These are phyloP conservation scores for Pichiaceae sp. DNA, from an alignment of 1,139 yeast genomes.

Conservation along the genomic window DNA sequence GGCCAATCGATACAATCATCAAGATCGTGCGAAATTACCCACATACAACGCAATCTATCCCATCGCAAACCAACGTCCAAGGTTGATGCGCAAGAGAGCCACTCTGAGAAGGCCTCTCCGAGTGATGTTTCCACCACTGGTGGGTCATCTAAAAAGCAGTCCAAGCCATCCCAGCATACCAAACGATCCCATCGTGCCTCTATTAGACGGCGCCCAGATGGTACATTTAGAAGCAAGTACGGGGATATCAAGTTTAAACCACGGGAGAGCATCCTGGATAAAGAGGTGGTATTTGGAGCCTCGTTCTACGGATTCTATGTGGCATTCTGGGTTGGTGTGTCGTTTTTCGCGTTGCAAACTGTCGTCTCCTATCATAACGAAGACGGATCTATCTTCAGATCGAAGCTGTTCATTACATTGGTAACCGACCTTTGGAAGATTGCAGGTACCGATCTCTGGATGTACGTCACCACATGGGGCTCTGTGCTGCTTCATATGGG, in stretches of 20 bases:
- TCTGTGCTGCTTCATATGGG: constrained; percentile 47
- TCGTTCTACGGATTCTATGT: constrained; percentile 60
- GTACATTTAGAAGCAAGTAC: constrained; percentile 31
- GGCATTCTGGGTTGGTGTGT: constrained; percentile 60
- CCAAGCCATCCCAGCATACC: too few species aligned
- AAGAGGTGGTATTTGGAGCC: constrained; percentile 24
- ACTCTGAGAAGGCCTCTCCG: too few species aligned
- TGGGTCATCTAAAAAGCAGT: too few species aligned
- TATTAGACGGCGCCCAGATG: constrained; percentile 24
- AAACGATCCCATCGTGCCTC: too few species aligned
- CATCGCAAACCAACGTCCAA: too few species aligned
- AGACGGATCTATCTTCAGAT: constrained; percentile 28
- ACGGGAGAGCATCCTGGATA: constrained; percentile 39
- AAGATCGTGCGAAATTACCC: too few species aligned
- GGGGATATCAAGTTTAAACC: constrained; percentile 33
- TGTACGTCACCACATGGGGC: constrained; percentile 59
- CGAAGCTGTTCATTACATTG: constrained; percentile 45
- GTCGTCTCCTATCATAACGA: constrained; percentile 33
- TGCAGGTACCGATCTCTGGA: constrained; percentile 57
- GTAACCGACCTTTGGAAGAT: constrained; percentile 50
- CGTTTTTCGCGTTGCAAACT: constrained; percentile 40
- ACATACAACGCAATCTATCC: too few species aligned
- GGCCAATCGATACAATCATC: too few species aligned
- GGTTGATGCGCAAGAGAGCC: too few species aligned
- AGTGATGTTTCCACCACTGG: too few species aligned